Evolutionary conservation across 2,329 filamentous ascomycete species (phyloP).

Genomic region (Epichloe baconii): DNA sequence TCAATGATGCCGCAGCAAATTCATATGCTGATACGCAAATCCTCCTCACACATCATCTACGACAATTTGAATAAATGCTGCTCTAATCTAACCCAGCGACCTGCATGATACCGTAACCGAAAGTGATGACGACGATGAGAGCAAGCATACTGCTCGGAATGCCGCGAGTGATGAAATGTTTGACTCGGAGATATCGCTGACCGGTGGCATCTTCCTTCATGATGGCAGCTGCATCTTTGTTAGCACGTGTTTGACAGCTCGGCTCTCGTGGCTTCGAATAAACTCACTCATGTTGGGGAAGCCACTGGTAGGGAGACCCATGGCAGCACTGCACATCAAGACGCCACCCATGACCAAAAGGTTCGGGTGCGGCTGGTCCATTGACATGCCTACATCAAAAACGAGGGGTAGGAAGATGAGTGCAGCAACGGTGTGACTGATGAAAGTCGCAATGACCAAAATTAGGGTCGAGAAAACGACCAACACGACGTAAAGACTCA

Average conservation of each 20-base stretch:
- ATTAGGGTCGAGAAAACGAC: slow-evolving; percentile 78
- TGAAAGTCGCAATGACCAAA: slow-evolving; percentile 89
- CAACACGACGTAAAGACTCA: slow-evolving; percentile 76
- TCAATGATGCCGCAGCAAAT: not conserved
- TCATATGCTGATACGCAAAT: not conserved
- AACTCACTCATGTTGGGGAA: slow-evolving; percentile 99
- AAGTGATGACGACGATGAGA: slow-evolving; percentile 67
- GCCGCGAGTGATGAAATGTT: slow-evolving; percentile 90
- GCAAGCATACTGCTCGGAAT: slow-evolving; percentile 76
- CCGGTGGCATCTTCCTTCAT: slow-evolving; percentile 98
- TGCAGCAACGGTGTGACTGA: slow-evolving; percentile 92
- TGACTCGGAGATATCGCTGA: slow-evolving; percentile 80
- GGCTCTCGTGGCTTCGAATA: not conserved
- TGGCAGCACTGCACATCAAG: slow-evolving; percentile 91
- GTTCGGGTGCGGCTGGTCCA: slow-evolving; percentile 87
- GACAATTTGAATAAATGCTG: too few relatives aligned
- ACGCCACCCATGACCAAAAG: slow-evolving; percentile 89
- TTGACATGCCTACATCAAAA: slow-evolving; percentile 66
- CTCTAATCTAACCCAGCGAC: slow-evolving; percentile 46
- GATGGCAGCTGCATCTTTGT: slow-evolving; percentile 58
- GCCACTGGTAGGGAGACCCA: slow-evolving; percentile 89
- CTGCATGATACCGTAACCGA: slow-evolving; percentile 86
- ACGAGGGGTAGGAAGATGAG: slow-evolving; percentile 90
- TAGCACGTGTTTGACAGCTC: slow-evolving; percentile 8
- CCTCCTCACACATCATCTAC: not conserved